Base-by-base conservation (phyloP, 2,329 filamentous ascomycete species). In the Cladosporium sp. region DNA sequence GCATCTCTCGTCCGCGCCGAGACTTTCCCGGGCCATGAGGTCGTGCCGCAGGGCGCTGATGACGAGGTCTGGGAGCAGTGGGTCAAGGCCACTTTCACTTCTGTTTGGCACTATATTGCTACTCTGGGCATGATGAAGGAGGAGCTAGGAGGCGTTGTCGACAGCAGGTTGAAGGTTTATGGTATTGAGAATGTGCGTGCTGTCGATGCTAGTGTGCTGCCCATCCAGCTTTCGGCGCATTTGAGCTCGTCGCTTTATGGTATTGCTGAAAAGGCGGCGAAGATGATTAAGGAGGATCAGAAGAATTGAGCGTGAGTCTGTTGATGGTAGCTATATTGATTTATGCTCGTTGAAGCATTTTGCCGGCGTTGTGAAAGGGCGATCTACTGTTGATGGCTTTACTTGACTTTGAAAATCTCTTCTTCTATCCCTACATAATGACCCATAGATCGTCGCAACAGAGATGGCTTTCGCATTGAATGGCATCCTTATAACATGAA, bases 121-220 rank as follows among this genome's bases (percentile, higher is more conserved):
- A 70, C 67, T 1, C 54, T 66, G 12, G 63, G 52, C 14, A 72
- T 68, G 59, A 55, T 61, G 62, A 59, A 61, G 19, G 60, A 60
- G 25, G 60, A 63, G 30, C 25, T 59, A 3, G 63, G 61, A 5
- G 65, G 65, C 3, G 71, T 74, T 2, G 72, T 77, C 5, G 74
- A 76, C 60, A 68, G 63, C 14, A 65, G 67, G 36, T 61, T 76
- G 45, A 65, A 64, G 30, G 73, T 76, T 0, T 71, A 75, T 38
- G 75, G 75, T 0, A 70, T 73, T 2, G 62, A 66, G 50, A 68
- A 69, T 5, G 59, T 77, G 30, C 63, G 75, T 7, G 71, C 75
- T 6, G 67, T 74, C 17, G 75, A 77, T 67, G 70, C 68, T 1
- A 65, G 62, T 49, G 62, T 72, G 8, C 69, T 72, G 59, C 69